These are phyloP conservation scores for Cyberlindnera amylophila DNA, from an alignment of 805 yeast species.

Conservation along the genomic window DNA sequence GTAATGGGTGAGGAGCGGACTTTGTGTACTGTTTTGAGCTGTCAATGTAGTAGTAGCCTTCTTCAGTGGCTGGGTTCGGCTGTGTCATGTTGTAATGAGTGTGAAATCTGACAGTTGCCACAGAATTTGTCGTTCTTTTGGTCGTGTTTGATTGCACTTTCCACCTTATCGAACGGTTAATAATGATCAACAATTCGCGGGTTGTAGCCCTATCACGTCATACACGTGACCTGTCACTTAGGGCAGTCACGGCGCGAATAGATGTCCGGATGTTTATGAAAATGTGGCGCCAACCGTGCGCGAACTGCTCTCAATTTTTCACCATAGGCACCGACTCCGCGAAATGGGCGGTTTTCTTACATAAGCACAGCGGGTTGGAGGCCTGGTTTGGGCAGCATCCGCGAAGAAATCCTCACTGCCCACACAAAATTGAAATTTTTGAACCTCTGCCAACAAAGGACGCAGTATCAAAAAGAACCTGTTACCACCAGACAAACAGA, in stretches of 20 bases:
- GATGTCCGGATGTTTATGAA: constrained; percentile 7
- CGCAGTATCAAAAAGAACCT: background rate
- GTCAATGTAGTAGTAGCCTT: constrained; percentile 37
- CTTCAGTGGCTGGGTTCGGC: constrained; percentile 18
- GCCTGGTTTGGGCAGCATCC: constrained; percentile 13
- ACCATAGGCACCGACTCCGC: constrained; percentile 2
- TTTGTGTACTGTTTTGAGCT: constrained; percentile 29
- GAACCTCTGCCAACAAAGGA: constrained; percentile 10
- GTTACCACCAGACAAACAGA: constrained; percentile 18
- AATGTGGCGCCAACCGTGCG: constrained; percentile 8
- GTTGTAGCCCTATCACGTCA: background rate
- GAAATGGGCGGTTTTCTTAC: constrained; percentile 2
- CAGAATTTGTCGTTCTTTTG: no score
- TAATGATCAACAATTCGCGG: background rate
- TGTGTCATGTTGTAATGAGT: constrained; percentile 11
- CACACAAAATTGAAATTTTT: constrained; percentile 28
- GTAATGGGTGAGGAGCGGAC: constrained; percentile 64
- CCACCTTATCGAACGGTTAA: background rate
- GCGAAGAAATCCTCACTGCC: constrained; percentile 14
- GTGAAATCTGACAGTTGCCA: no score
- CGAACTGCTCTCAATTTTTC: constrained; percentile 2
- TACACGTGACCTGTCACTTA: constrained; percentile 1
- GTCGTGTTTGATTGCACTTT: no score
- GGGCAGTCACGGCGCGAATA: constrained; percentile 6
- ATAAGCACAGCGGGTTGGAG: constrained; percentile 4